phyloP scores from a whole-genome alignment of 176 grass and related monocot species.

The Aegilops bicornis region DNA sequence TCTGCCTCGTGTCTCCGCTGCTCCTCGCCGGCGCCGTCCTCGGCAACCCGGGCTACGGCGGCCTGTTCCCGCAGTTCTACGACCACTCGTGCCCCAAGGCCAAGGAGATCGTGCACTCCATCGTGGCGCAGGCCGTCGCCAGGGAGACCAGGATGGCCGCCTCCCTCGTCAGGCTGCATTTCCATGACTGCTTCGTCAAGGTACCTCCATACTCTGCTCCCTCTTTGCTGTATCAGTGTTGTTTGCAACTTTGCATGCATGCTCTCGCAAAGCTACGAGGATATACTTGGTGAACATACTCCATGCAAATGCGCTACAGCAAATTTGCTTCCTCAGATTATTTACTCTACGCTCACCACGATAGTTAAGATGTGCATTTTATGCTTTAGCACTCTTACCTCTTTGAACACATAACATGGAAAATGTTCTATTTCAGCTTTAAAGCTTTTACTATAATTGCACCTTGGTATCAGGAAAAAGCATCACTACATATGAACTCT shows the following conservation, averaged over 20 bases:
- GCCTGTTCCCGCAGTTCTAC: conserved; percentile 64
- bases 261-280: background rate
- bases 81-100: conserved; percentile 64
- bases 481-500: background rate
- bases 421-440: background rate
- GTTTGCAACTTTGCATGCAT: background rate
- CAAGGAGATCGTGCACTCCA: conserved; percentile 66
- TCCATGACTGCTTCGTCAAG: conserved; percentile 69
- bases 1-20: conserved; percentile 47
- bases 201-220: conserved; percentile 11
- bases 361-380: background rate
- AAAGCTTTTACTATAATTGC: background rate
- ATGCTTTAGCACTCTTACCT: background rate
- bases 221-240: background rate
- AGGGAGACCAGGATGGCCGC: conserved; percentile 75
- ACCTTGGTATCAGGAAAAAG: background rate
- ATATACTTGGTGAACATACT: too few relatives aligned
- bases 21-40: conserved; percentile 32
- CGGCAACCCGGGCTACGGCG: conserved; percentile 38
- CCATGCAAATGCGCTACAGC: background rate
- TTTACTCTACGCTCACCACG: background rate
- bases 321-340: background rate
- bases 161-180: conserved; percentile 56
- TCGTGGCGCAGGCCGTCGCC: conserved; percentile 66
- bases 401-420: background rate